Base-by-base conservation (phyloP, 2,329 filamentous ascomycete genomes). In the Tolypocladium ovalisporum region DNA sequence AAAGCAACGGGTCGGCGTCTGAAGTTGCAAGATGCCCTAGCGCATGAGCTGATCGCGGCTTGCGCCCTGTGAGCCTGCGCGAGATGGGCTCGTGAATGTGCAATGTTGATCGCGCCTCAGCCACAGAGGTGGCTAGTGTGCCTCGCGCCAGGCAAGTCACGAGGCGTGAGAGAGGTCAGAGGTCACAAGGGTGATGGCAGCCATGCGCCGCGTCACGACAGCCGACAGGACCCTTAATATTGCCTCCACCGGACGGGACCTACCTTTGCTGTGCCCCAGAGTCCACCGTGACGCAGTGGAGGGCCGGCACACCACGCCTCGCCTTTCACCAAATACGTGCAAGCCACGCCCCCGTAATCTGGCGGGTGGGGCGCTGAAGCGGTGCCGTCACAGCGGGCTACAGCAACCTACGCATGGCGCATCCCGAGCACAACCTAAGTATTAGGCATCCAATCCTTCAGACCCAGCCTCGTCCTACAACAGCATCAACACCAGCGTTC, bases 111-210 rank as follows among this genome's bases (percentile, higher is more conserved):
- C 10, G 10, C 10, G 47, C 44, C 22, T 55, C 56, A 52, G 56
- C 56, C 56, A 57, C 56, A 13, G 17, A 36, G 22, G 56, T 57
- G 52, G 56, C 52, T 52, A 4, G 15, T 24, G 47, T 39, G 8
- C 10, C 19, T 4, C 12, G n/a, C 39, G 22, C 54, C 22, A 9
- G 36, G 36, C 36, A 6, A 37, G 44, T 51, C 47, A 51, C 47
- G 29, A 51, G 47, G 47, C 47, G 44, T n/a, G 17, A 12, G 19
- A 24, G 7, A 36, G 32, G 42, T 58, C 27, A 32, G n/a, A n/a
- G n/a, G n/a, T n/a, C n/a, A n/a, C n/a, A n/a, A n/a, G 32, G 24
- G 13, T 49, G 44, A 49, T 15, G 44, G 24, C 4, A 49, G 27
- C 44, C 44, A 27, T 32, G 2, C 24, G 19, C 3, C 6, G 24